phyloP scores from a whole-genome alignment of 305 asterid species.

The Solanum hybrid region DNA sequence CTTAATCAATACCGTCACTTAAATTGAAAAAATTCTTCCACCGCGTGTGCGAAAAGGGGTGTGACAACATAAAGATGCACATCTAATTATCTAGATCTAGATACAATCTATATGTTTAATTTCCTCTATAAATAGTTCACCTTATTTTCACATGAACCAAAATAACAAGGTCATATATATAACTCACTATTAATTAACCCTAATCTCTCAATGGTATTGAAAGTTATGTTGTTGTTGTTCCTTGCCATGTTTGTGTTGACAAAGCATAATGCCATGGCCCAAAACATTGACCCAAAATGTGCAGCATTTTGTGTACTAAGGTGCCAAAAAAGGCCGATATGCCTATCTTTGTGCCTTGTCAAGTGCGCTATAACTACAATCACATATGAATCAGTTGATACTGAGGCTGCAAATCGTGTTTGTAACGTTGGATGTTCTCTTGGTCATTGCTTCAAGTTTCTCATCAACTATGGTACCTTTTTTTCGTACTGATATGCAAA shows the following conservation, averaged over 20 bases:
- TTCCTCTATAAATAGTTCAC: background rate
- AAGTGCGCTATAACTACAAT: background rate
- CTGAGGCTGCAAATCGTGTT: background rate
- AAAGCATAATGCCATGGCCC: background rate
- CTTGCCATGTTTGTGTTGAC: background rate
- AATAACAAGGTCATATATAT: background rate
- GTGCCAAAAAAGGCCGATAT: background rate
- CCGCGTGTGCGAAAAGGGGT: too few species aligned
- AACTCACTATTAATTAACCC: background rate
- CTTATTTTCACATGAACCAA: background rate
- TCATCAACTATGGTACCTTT: background rate
- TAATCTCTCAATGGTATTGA: background rate
- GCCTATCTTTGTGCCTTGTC: background rate
- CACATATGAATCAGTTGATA: background rate
- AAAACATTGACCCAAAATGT: background rate
- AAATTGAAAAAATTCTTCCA: too few species aligned
- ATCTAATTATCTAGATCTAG: background rate
- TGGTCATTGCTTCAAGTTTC: background rate
- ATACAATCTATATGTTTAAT: too few species aligned
- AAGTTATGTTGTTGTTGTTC: background rate
- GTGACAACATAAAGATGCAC: too few species aligned
- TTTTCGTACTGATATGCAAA: background rate
- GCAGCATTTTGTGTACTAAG: background rate
- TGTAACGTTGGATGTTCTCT: background rate
- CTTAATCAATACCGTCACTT: too few species aligned